phyloP scores from a whole-genome alignment of 257 asterid genomes.

The Fraxinus anomala region DNA sequence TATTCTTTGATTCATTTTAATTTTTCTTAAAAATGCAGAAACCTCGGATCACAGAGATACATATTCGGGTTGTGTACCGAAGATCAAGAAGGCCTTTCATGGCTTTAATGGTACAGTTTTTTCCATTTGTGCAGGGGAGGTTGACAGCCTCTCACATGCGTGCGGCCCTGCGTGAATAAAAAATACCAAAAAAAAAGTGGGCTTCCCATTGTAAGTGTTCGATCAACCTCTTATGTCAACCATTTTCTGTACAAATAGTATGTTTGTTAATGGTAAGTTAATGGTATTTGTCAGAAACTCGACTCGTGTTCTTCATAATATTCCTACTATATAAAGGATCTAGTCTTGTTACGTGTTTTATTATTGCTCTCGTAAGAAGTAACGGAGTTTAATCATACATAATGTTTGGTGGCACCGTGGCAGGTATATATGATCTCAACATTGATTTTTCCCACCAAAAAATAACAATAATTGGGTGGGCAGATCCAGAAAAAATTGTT shows the following conservation, averaged over 20 bases:
- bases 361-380: background rate
- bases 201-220: too few species aligned
- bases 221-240: too few species aligned
- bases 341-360: background rate
- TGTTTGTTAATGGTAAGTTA: slow-evolving; percentile 48
- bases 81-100: slow-evolving; percentile 75
- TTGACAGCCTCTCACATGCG: too few species aligned
- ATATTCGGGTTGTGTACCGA: slow-evolving; percentile 79
- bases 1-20: background rate
- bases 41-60: slow-evolving; percentile 65
- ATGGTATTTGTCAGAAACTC: too few species aligned
- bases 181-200: too few species aligned
- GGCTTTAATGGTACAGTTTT: slow-evolving; percentile 21
- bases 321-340: too few species aligned
- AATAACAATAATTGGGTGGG: slow-evolving; percentile 74
- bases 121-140: too few species aligned
- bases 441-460: slow-evolving; percentile 77
- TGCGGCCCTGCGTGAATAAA: too few species aligned
- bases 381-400: background rate
- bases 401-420: background rate
- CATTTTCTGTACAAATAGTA: too few species aligned
- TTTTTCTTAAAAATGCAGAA: slow-evolving; percentile 44
- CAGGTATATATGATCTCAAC: slow-evolving; percentile 70
- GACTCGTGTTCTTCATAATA: too few species aligned
- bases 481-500: slow-evolving; percentile 68